Percentiles rank a stretch among this genome's conserved stretches.
Evolutionary conservation across 164 flowering plant genomes (phyloP).

Genomic region (Platanus orientalis): DNA sequence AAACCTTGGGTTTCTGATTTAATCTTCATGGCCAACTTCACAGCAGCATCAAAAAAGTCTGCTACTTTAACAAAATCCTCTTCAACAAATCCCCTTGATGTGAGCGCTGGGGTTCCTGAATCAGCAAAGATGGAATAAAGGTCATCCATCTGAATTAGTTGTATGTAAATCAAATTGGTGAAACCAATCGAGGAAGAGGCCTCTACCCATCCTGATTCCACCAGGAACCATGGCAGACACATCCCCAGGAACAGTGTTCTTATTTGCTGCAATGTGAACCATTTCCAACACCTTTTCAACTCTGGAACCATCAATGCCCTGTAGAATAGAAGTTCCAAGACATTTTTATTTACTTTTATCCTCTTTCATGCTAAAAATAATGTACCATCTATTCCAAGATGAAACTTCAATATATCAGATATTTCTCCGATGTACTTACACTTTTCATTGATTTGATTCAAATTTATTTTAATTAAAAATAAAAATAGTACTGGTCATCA

Average conservation of each 20-base stretch:
- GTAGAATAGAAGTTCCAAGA: conserved; percentile 10
- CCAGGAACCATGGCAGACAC: conserved; percentile 99
- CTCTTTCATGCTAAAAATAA: not conserved
- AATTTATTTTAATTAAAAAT: not conserved
- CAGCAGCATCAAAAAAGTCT: conserved; percentile 83
- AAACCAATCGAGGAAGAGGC: not conserved
- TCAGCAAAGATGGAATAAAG: conserved; percentile 8
- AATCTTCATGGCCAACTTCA: conserved; percentile 73
- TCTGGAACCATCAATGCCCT: conserved; percentile 99
- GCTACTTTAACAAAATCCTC: conserved; percentile 96
- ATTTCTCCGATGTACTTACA: too few relatives aligned
- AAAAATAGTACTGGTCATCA: not conserved
- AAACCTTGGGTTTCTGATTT: conserved; percentile 78
- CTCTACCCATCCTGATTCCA: conserved; percentile 96
- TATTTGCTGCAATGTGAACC: conserved; percentile 98
- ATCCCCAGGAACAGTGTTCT: conserved; percentile 88
- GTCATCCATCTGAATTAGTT: conserved; percentile 1
- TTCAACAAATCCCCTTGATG: conserved; percentile 92
- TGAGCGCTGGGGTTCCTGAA: conserved; percentile 97
- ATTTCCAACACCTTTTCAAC: conserved; percentile 94
- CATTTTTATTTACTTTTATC: too few relatives aligned
- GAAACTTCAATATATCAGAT: too few relatives aligned
- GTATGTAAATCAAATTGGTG: not conserved
- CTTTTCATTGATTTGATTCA: not conserved
- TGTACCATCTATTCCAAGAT: not conserved